Percentiles rank a stretch among this genome's conserved stretches.
phyloP scores from a whole-genome alignment of 805 yeast genomes.

The Metschnikowia aberdeeniae region DNA sequence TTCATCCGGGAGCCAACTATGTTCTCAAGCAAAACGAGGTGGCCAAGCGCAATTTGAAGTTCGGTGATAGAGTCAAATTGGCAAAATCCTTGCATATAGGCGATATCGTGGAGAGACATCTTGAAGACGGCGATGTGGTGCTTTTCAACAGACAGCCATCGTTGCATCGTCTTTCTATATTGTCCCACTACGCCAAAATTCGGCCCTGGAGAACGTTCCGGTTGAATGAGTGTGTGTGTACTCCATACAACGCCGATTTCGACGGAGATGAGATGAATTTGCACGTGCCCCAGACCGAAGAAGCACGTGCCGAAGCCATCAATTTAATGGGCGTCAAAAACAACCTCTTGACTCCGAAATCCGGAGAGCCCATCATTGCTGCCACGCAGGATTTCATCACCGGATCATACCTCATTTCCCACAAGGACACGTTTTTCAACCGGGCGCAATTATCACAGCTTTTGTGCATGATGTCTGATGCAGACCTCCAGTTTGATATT shows the following conservation, averaged over 20 bases:
- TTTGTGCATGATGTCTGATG: slow-evolving; percentile 95
- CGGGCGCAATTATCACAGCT: slow-evolving; percentile 79
- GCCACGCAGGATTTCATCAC: slow-evolving; percentile 99
- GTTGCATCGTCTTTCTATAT: slow-evolving; percentile 86
- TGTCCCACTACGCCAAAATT: slow-evolving; percentile 92
- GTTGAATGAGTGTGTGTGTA: slow-evolving; percentile 96
- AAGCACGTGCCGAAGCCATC: slow-evolving; percentile 98
- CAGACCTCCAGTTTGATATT: slow-evolving; percentile 76
- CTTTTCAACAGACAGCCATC: slow-evolving; percentile 98
- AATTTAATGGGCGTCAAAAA: slow-evolving; percentile 97
- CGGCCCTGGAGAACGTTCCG: slow-evolving; percentile 98
- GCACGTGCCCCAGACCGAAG: slow-evolving; percentile 98
- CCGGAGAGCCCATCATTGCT: slow-evolving; percentile 98
- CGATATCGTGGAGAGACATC: slow-evolving; percentile 92
- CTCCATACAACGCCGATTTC: slow-evolving; percentile 98
- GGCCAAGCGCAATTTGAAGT: slow-evolving; percentile 82
- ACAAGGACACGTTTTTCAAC: slow-evolving; percentile 90
- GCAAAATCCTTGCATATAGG: slow-evolving; percentile 80
- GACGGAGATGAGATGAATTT: slow-evolving; percentile 99
- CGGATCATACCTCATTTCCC: slow-evolving; percentile 88
- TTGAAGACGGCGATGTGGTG: slow-evolving; percentile 96
- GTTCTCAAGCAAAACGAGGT: slow-evolving; percentile 76
- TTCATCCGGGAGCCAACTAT: slow-evolving; percentile 97
- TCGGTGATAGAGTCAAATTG: slow-evolving; percentile 75
- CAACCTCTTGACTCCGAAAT: slow-evolving; percentile 89